Conservation (phyloP, 164 flowering plant species). For the Chimonanthus salicifolius region DNA sequence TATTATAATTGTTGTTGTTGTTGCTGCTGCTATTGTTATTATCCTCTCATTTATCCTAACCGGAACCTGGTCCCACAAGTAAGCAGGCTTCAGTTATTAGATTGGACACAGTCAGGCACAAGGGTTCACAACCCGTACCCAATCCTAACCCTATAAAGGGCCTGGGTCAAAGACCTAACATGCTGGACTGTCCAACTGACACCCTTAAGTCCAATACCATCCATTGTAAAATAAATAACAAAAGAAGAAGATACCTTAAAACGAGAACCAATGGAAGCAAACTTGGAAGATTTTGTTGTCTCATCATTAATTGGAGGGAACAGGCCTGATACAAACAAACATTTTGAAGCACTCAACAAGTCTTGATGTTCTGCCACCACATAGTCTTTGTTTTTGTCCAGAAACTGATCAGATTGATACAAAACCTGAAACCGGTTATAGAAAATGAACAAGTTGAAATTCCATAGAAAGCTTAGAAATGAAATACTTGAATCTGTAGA, state of each 20-base stretch:
- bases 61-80: too few relatives aligned
- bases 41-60: too few relatives aligned
- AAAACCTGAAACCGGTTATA: conserved; percentile 54
- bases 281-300: conserved; percentile 53
- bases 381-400: conserved; percentile 95
- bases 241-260: conserved; percentile 51
- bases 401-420: conserved; percentile 78
- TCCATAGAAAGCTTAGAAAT: not conserved
- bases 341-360: conserved; percentile 67
- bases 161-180: not conserved
- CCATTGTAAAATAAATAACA: too few relatives aligned
- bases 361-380: conserved; percentile 87
- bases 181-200: not conserved
- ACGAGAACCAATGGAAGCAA: conserved; percentile 85
- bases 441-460: conserved; percentile 2
- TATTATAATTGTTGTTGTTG: too few relatives aligned
- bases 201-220: too few relatives aligned
- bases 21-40: too few relatives aligned
- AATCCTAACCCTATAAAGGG: too few relatives aligned
- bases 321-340: conserved; percentile 68
- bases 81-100: too few relatives aligned
- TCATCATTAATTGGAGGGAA: conserved; percentile 71
- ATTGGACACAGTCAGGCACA: too few relatives aligned
- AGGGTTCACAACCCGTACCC: too few relatives aligned
- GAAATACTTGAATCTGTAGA: not conserved